Evolutionary conservation across 371 early-diverging fungal genomes (phyloP).

Genomic region (Apophysomyces elegans): DNA sequence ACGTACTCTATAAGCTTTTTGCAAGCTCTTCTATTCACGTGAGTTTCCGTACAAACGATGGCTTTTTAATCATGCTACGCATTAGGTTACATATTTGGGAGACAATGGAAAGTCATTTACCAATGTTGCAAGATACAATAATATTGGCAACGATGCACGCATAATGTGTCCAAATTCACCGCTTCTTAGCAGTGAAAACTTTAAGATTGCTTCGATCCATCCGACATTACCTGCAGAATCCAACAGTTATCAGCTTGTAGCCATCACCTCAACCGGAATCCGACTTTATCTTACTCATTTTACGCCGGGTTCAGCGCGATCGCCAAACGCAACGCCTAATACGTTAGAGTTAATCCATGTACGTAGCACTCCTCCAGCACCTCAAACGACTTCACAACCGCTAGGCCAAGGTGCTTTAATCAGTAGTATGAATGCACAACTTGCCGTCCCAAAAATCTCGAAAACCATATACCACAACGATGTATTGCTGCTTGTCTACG

Average conservation of each 20-base stretch:
- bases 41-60: constrained; percentile 4
- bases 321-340: constrained; percentile 31
- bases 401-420: constrained; percentile 43
- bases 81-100: constrained; percentile 59
- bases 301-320: constrained; percentile 17
- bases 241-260: constrained; percentile 64
- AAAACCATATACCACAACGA: constrained; percentile 67
- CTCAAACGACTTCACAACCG: constrained; percentile 21
- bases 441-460: neutral
- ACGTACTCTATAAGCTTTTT: constrained; percentile 35
- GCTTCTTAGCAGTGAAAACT: constrained; percentile 36
- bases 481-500: constrained; percentile 63
- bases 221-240: constrained; percentile 65
- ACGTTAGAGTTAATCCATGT: constrained; percentile 69
- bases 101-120: constrained; percentile 25
- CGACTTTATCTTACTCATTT: constrained; percentile 72
- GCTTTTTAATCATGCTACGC: constrained; percentile 3
- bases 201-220: constrained; percentile 70
- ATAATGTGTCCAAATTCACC: constrained; percentile 44
- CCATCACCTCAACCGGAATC: constrained; percentile 70
- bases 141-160: constrained; percentile 40
- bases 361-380: constrained; percentile 57
- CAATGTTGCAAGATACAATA: constrained; percentile 22
- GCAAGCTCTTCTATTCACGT: constrained; percentile 70
- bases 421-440: neutral